Conservation (phyloP, 495 filamentous ascomycete species). For the Neurospora sp. region DNA sequence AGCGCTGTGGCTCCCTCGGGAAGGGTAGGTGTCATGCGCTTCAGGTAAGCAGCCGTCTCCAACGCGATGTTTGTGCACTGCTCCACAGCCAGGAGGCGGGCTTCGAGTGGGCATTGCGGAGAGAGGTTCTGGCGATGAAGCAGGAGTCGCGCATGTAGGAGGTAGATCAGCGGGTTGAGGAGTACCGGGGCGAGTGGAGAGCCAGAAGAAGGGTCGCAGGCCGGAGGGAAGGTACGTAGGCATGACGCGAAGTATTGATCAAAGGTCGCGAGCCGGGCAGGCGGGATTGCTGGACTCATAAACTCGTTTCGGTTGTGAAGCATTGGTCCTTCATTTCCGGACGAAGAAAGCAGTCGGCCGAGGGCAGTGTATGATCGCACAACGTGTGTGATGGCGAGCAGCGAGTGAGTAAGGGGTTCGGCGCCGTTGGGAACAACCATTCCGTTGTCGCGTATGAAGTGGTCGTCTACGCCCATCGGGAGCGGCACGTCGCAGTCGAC, state of each 20-base stretch:
- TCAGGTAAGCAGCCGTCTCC: constrained; percentile 68
- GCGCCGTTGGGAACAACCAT: constrained; percentile 40
- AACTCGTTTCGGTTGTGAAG: not conserved
- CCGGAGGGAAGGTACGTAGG: constrained; percentile 59
- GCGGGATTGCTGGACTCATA: constrained; percentile 42
- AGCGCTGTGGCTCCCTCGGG: constrained; percentile 35
- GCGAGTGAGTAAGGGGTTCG: constrained; percentile 44
- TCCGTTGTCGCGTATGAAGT: constrained; percentile 59
- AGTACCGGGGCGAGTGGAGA: constrained; percentile 62
- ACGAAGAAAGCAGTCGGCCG: constrained; percentile 57
- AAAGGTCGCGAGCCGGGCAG: constrained; percentile 62
- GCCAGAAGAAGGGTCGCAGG: constrained; percentile 54
- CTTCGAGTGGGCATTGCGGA: constrained; percentile 53
- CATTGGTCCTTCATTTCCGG: constrained; percentile 7
- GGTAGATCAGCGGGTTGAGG: constrained; percentile 60
- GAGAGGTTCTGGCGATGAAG: constrained; percentile 90
- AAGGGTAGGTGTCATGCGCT: constrained; percentile 43
- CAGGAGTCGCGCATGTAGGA: constrained; percentile 73
- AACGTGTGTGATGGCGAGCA: constrained; percentile 75
- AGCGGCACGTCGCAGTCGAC: constrained; percentile 77
- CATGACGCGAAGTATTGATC: constrained; percentile 73
- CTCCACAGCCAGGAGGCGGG: constrained; percentile 60
- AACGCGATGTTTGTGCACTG: constrained; percentile 63
- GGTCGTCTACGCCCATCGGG: constrained; percentile 74
- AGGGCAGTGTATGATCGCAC: constrained; percentile 73